Evolutionary conservation across 2,329 filamentous ascomycete genomes (phyloP), one percentile per base, ranked within the genome.

Genomic region (Calonectria naviculata): DNA sequence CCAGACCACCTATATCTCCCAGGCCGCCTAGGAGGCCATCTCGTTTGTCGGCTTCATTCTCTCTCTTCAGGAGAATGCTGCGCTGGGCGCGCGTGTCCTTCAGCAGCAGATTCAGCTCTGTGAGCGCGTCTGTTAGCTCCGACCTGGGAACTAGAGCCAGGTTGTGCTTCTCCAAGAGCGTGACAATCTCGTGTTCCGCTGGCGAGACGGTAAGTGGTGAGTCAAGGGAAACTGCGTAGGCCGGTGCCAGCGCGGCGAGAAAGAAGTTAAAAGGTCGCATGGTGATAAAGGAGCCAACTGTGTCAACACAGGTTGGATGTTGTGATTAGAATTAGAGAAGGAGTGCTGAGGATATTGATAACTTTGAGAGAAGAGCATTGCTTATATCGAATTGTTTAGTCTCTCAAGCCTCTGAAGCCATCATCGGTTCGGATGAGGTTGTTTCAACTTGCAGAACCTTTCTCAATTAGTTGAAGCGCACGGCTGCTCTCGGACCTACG

Each of bases 111-210:
- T 83, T 86, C 65, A 86, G 81, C 74, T 86, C 84, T 7, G 81
- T 82, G 19, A 86, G 71, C 1, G 82, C 84, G 47, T 86, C 84
- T n/a, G 84, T 85, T 65, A 86, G 82, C 66, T 86, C 84, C 54
- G 83, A 84, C n/a, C 84, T 80, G 38, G 85, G 85, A 9, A 86
- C 85, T 61, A 86, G 76, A 31, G 83, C 85, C 36, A 86, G 78
- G 65, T 86, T 85, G 75, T 86, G 84, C 75, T 81, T 86, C 49
- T 82, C 82, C 46, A 87, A 76, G 52, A 84, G 75, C 52, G 83
- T 83, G 26, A 84, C 84, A 26, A 86, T 81, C 21, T 84, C 80
- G 15, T 83, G 66, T 62, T 84, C 83, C 26, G 80, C 78, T 9
- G 76, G 70, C 19, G 80, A 80, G 19, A 73, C 71, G 1, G 78